Conservation (phyloP, 2,329 filamentous ascomycete genomes). For the Ceratocystis albifundus region DNA sequence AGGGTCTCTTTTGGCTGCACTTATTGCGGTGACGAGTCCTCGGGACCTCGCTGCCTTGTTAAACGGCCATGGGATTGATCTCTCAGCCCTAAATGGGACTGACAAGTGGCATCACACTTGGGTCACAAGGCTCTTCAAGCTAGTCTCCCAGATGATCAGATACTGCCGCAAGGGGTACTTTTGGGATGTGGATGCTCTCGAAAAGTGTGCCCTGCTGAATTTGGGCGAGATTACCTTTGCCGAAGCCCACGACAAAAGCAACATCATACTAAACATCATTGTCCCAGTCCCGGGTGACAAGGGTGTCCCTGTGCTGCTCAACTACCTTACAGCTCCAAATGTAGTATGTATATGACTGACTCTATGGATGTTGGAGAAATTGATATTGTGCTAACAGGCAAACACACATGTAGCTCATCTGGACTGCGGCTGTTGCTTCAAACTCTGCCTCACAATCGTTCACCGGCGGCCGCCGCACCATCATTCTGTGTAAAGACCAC, state of each 20-base stretch:
- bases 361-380: not conserved
- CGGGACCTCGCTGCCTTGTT: constrained; percentile 70
- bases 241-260: constrained; percentile 77
- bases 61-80: constrained; percentile 67
- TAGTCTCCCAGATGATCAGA: constrained; percentile 53
- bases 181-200: constrained; percentile 67
- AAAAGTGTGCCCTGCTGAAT: constrained; percentile 73
- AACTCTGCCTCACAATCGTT: constrained; percentile 56
- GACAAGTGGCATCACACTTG: constrained; percentile 23
- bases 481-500: constrained; percentile 66
- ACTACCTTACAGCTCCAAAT: constrained; percentile 86
- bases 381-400: not conserved
- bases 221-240: constrained; percentile 86
- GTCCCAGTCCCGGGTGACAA: constrained; percentile 63
- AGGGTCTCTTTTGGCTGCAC: constrained; percentile 75
- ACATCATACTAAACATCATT: constrained; percentile 82
- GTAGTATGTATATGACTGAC: constrained; percentile 52
- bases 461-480: constrained; percentile 51
- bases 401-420: constrained; percentile 49
- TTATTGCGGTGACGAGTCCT: constrained; percentile 78
- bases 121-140: constrained; percentile 34
- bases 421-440: constrained; percentile 66
- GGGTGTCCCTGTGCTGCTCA: constrained; percentile 73
- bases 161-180: constrained; percentile 71
- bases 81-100: constrained; percentile 58